Evolutionary conservation across 441 rosid genomes (phyloP), one percentile per base, ranked within the genome.

Genomic region (Theobroma grandiflorum): DNA sequence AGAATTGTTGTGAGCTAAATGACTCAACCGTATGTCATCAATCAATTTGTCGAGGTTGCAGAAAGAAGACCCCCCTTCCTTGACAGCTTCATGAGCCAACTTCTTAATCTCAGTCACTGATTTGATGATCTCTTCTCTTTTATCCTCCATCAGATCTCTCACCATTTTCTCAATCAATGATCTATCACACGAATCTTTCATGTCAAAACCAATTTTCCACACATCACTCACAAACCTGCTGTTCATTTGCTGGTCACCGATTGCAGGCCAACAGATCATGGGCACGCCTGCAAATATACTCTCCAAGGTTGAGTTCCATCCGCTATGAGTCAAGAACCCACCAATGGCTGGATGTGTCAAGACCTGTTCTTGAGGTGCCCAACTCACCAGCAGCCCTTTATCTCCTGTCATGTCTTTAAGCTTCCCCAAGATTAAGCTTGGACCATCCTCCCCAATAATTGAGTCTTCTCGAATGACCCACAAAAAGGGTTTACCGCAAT

Each of bases 351-450:
- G 79, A 55, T 87, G 88, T 33, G 77, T 77, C 16, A 86, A 67
- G 6, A 87, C 86, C 37, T 79, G 83, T 65, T 80, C 86, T 43
- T 86, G 88, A 4, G 90, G 88, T 2, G 82, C 87, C 90, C 90
- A 86, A 2, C 52, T 47, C 47, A 83, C 84, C 0, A 82, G 59
- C 35, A 47, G 47, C 4, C 87, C 85, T 67, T 72, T 57, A 18
- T 76, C 68, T 26, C 59, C 20, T 1, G 59, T 57, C 5, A 49
- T 73, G 6, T 4, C 38, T 16, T 78, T 42, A 0, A 78, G 71
- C 62, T 79, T 83, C 22, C 15, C 4, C 0, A 64, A 18, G 9
- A 35, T 64, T 6, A 6, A 10, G 2, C 10, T 45, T 45, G 11
- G 8, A 45, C 8, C 49, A 3, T 72, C 33, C 6, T 65, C 66